Evolutionary conservation across 176 grass and related monocot genomes (phyloP), one percentile per base, ranked within the genome.

Genomic region (Oryza australiensis): DNA sequence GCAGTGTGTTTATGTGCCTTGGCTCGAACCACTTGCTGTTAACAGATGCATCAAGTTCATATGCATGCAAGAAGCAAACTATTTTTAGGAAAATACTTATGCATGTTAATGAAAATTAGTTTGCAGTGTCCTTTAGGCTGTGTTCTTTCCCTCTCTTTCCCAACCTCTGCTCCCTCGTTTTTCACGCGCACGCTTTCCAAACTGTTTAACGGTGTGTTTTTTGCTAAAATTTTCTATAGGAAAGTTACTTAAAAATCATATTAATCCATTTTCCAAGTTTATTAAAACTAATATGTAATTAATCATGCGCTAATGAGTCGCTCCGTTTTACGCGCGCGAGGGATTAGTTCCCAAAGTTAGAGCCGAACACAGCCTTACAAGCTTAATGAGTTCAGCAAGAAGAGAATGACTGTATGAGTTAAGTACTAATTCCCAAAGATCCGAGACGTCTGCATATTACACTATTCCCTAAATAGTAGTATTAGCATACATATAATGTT

Each of bases 321-420:
- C n/a, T n/a, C n/a, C n/a, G n/a, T n/a, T n/a, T n/a, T n/a, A n/a
- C n/a, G n/a, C n/a, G n/a, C n/a, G n/a, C n/a, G n/a, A n/a, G n/a
- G n/a, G n/a, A n/a, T n/a, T n/a, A n/a, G n/a, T n/a, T n/a, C n/a
- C n/a, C n/a, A n/a, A n/a, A n/a, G n/a, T n/a, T n/a, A n/a, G n/a
- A n/a, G n/a, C n/a, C n/a, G n/a, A n/a, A n/a, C n/a, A n/a, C n/a
- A n/a, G n/a, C n/a, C n/a, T n/a, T 37, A 46, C 9, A 9, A 7
- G 11, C 32, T 80, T 84, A 77, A 74, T 57, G 30, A 69, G 79
- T 74, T 35, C n/a, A 69, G 33, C 8, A n/a, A 38, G 26, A 74
- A 41, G 12, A 33, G 46, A 78, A 63, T 41, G 28, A 22, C 1
- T 45, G 35, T n/a, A 60, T 3, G 22, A 79, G 74, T n/a, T 37